Evolutionary conservation across 169 alveolate genomes (phyloP).

Genomic region (Plasmodium gonderi): DNA sequence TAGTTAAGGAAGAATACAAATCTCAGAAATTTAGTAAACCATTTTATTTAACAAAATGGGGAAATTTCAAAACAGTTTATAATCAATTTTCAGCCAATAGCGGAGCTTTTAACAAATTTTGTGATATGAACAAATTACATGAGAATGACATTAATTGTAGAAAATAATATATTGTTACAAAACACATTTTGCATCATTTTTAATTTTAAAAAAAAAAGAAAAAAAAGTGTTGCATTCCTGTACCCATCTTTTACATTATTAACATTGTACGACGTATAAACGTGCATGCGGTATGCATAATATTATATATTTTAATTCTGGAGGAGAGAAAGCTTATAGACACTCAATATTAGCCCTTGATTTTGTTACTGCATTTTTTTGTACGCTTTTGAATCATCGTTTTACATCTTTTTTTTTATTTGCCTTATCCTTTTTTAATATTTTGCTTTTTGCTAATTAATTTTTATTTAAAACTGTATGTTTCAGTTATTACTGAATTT

Average conservation of each 20-base stretch:
- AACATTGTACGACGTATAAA: not conserved
- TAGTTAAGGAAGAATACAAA: slow-evolving; percentile 70
- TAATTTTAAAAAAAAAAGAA: slow-evolving; percentile 9
- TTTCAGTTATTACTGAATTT: slow-evolving; percentile 3
- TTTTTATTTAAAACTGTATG: not conserved
- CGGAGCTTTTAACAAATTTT: slow-evolving; percentile 69
- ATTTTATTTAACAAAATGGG: slow-evolving; percentile 75
- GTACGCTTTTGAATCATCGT: not conserved
- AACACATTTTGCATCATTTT: not conserved
- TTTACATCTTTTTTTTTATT: slow-evolving; percentile 7
- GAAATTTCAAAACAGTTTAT: slow-evolving; percentile 62
- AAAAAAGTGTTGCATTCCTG: not conserved
- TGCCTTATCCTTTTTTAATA: slow-evolving; percentile 1
- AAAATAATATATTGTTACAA: slow-evolving; percentile 10
- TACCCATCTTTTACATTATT: not conserved
- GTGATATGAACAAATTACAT: slow-evolving; percentile 69
- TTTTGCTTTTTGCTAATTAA: not conserved
- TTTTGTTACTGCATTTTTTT: slow-evolving; percentile 2
- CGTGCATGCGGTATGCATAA: not conserved
- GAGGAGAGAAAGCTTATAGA: not conserved
- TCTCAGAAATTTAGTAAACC: slow-evolving; percentile 69
- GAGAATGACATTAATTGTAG: slow-evolving; percentile 22
- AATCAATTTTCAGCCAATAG: not conserved
- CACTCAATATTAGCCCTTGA: not conserved
- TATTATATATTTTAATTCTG: not conserved